Conservation (phyloP, 1,284 basidiomycete genomes). For the Leccinum griseonigrum region DNA sequence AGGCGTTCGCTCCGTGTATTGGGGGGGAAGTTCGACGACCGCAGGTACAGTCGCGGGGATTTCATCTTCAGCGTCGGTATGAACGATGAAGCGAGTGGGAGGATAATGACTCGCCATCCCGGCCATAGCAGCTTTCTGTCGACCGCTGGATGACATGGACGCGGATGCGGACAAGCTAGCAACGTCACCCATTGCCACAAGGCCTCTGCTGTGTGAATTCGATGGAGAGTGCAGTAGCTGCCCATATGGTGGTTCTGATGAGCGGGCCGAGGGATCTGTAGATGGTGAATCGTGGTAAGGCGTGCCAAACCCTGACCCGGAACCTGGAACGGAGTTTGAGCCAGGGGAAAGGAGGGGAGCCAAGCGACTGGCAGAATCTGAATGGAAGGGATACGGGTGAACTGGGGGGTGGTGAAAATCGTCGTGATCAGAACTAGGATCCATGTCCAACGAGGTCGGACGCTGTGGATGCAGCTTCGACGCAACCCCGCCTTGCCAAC, state of each 20-base stretch:
- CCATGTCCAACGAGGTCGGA: constrained; percentile 30
- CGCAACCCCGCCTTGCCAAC: constrained; percentile 19
- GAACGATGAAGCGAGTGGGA: constrained; percentile 60
- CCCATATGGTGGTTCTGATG: constrained; percentile 24
- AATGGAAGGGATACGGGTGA: constrained; percentile 32
- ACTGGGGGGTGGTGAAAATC: constrained; percentile 22
- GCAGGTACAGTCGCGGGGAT: constrained; percentile 47
- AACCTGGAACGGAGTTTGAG: not conserved
- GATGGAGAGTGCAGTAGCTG: constrained; percentile 24
- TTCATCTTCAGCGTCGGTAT: constrained; percentile 66
- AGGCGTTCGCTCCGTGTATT: constrained; percentile 54
- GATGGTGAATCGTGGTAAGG: constrained; percentile 8
- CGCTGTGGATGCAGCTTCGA: constrained; percentile 24
- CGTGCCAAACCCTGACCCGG: not conserved
- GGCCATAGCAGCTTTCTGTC: constrained; percentile 52
- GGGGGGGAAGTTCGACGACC: constrained; percentile 72
- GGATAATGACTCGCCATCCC: constrained; percentile 39
- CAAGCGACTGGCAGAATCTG: constrained; percentile 21
- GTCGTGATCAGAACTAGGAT: constrained; percentile 17
- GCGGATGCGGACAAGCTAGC: constrained; percentile 17
- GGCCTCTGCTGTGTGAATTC: constrained; percentile 22
- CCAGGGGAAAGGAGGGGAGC: constrained; percentile 11
- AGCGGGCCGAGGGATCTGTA: constrained; percentile 5
- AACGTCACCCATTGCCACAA: constrained; percentile 21
- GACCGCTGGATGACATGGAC: constrained; percentile 38